Base-by-base conservation (phyloP, 2,329 filamentous ascomycete genomes). In the Cladophialophora immunda region DNA sequence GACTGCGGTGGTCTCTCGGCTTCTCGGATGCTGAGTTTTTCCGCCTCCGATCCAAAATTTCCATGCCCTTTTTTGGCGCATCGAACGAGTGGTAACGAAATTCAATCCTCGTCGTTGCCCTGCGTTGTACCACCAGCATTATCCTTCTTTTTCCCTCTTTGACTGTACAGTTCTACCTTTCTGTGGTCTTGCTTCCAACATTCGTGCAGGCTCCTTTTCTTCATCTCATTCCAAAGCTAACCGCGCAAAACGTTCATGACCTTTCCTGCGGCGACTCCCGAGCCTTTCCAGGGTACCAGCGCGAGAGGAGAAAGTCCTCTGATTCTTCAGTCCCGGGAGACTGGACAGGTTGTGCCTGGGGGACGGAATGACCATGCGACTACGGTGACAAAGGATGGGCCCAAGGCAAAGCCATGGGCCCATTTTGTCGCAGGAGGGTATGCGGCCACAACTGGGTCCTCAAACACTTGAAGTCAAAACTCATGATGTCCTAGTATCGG, bases 361-460 rank as follows among this genome's bases (percentile, higher is more conserved):
- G 66, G 66, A 38, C 64, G 67, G 32, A 62, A 52, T 59, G 61
- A 69, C 68, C 32, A 72, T 73, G 62, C 61, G 67, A 50, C 62
- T 60, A 19, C 70, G 68, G 60, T 73, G 68, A 68, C 68, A 41
- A 67, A 68, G 60, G 45, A 70, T 22, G 73, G 78, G 67, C 78
- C 89, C 19, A 81, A 78, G 76, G 81, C 78, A 74, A 94, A 93
- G 79, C 93, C 93, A 78, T 97, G 93, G 91, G 92, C 93, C 68
- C 93, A 97, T 83, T 90, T 97, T 75, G 86, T 97, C 66, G 94
- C 94, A 62, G 94, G 94, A 85, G 94, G 89, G 93, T 96, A 86
- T 75, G 87, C 82, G 67, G 34, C 45, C 58, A 34, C 6, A 56
- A 29, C 54, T n/a, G 41, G 36, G 11, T 54, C 19, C 5, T 56